A percentile compares a stretch with the other conserved stretches of the same genome.
phyloP scores from a whole-genome alignment of 306 rosid species.

The Dicorynia guianensis region DNA sequence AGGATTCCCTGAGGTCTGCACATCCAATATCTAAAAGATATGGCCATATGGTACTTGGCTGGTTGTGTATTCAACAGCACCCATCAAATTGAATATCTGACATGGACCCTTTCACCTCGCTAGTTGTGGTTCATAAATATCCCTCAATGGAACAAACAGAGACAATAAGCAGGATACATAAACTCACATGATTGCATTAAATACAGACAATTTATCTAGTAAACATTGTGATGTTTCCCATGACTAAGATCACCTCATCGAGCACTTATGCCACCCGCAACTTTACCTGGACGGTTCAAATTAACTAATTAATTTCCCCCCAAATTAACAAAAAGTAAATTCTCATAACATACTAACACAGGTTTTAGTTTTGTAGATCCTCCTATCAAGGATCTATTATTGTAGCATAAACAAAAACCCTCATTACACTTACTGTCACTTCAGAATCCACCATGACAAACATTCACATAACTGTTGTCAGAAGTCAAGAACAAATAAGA shows the following conservation, averaged over 20 bases:
- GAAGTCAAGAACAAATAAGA: slow-evolving; percentile 26
- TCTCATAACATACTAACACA: background rate
- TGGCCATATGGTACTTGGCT: slow-evolving; percentile 37
- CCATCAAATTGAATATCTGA: slow-evolving; percentile 50
- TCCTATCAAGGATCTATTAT: too few relatives aligned
- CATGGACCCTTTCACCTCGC: slow-evolving; percentile 44
- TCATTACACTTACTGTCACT: slow-evolving; percentile 4
- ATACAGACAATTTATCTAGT: slow-evolving; percentile 11
- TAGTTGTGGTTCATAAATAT: slow-evolving; percentile 9
- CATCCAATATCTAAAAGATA: slow-evolving; percentile 34
- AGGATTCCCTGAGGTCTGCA: slow-evolving; percentile 63
- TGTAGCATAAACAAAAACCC: too few relatives aligned
- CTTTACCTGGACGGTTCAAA: slow-evolving; percentile 1
- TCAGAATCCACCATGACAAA: slow-evolving; percentile 41
- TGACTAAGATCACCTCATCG: slow-evolving; percentile 27
- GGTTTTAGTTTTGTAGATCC: too few relatives aligned
- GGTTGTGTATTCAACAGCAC: slow-evolving; percentile 40
- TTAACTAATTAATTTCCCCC: slow-evolving; percentile 14
- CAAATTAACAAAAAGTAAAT: background rate
- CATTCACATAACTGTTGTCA: slow-evolving; percentile 17
- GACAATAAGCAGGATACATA: background rate
- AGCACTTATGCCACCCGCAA: slow-evolving; percentile 8
- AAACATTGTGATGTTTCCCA: slow-evolving; percentile 23
- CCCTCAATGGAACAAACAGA: slow-evolving; percentile 1
- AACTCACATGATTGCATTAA: slow-evolving; percentile 9